A percentile compares a stretch with the other conserved stretches of the same genome.
phyloP scores from a whole-genome alignment of 2,329 filamentous ascomycete species.

The Paraphaeosphaeria minitans region DNA sequence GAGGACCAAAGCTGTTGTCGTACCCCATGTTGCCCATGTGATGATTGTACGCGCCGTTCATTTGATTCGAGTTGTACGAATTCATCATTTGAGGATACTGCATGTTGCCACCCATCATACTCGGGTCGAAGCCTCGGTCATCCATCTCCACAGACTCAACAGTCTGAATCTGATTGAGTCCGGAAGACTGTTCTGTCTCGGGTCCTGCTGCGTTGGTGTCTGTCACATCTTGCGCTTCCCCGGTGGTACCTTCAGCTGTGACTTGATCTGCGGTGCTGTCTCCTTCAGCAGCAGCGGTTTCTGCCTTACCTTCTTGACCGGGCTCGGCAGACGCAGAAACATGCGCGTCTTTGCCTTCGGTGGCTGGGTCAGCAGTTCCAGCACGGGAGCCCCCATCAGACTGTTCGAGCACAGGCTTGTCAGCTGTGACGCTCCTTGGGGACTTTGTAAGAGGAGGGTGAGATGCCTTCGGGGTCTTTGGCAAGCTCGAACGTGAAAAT shows the following conservation, averaged over 20 bases:
- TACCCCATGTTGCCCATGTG: slow-evolving; percentile 49
- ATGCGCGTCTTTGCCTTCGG: slow-evolving; percentile 39
- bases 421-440: slow-evolving; percentile 27
- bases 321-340: slow-evolving; percentile 26
- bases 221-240: slow-evolving; percentile 16
- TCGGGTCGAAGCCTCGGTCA: slow-evolving; percentile 28
- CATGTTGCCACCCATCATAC: slow-evolving; percentile 34
- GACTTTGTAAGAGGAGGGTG: neutral
- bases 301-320: slow-evolving; percentile 39
- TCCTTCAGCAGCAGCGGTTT: slow-evolving; percentile 16
- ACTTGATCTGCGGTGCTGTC: neutral
- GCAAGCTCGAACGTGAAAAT: slow-evolving; percentile 23
- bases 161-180: slow-evolving; percentile 42
- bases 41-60: slow-evolving; percentile 46
- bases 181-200: slow-evolving; percentile 20
- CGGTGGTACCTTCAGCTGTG: slow-evolving; percentile 14
- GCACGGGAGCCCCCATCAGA: slow-evolving; percentile 40
- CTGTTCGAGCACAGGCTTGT: slow-evolving; percentile 30
- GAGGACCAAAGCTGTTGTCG: slow-evolving; percentile 48
- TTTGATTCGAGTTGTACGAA: slow-evolving; percentile 63
- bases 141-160: slow-evolving; percentile 36
- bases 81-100: slow-evolving; percentile 42
- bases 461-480: slow-evolving; percentile 14
- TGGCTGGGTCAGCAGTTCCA: slow-evolving; percentile 37
- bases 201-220: slow-evolving; percentile 28